A percentile compares a stretch with the other conserved stretches of the same genome.
These are phyloP conservation scores for Monosporascus cannonballus DNA, from an alignment of 2,329 filamentous ascomycete genomes.

Conservation along the genomic window DNA sequence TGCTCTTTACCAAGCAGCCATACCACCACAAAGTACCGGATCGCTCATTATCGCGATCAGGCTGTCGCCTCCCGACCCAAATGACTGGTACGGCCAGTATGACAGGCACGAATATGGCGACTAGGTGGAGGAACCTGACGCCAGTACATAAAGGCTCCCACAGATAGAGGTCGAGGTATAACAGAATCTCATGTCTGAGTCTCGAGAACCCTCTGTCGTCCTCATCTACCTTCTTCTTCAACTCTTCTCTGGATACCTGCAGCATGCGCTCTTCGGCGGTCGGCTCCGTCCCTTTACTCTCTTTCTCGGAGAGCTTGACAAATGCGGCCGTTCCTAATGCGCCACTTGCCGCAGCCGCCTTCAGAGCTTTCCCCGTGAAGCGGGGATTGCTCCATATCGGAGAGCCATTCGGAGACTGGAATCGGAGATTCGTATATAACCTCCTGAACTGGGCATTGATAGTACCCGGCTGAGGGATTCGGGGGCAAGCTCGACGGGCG, in stretches of 20 bases:
- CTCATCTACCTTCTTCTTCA: slow-evolving; percentile 61
- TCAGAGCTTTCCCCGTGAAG: slow-evolving; percentile 29
- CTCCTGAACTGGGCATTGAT: slow-evolving; percentile 8
- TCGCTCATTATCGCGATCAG: slow-evolving; percentile 66
- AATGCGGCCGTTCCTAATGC: slow-evolving; percentile 51
- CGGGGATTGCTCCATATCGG: slow-evolving; percentile 6
- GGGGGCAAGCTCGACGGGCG: slow-evolving; percentile 29
- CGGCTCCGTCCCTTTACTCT: slow-evolving; percentile 42
- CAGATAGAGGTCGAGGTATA: slow-evolving; percentile 67
- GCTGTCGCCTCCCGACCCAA: slow-evolving; percentile 65
- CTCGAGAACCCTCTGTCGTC: slow-evolving; percentile 54
- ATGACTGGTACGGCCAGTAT: slow-evolving; percentile 72
- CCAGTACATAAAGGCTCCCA: slow-evolving; percentile 84
- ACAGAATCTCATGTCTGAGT: slow-evolving; percentile 51
- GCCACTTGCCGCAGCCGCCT: slow-evolving; percentile 31
- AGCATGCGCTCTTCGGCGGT: slow-evolving; percentile 86
- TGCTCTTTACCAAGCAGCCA: slow-evolving; percentile 73
- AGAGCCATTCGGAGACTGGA: slow-evolving; percentile 2
- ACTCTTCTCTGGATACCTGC: slow-evolving; percentile 70
- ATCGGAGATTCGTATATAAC: slow-evolving; percentile 15
- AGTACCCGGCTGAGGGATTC: slow-evolving; percentile 6
- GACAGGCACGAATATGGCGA: slow-evolving; percentile 86
- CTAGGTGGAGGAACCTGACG: slow-evolving; percentile 79
- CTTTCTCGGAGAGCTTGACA: slow-evolving; percentile 50
- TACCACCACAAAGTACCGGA: slow-evolving; percentile 93